phyloP scores from a whole-genome alignment of 2,329 filamentous ascomycete genomes.

The Elsinoe australis region DNA sequence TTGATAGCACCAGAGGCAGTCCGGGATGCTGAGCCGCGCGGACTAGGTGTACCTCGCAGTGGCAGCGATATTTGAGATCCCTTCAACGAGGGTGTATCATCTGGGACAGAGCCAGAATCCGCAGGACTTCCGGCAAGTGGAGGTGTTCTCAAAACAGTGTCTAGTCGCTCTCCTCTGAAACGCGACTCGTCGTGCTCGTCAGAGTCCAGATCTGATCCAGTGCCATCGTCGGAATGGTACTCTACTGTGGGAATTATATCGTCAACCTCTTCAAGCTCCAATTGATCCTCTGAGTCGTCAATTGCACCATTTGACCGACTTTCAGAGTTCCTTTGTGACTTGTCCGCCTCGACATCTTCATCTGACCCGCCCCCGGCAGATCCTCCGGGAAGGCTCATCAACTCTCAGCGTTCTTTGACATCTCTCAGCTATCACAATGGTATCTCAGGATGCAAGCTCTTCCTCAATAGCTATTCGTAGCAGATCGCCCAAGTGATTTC shows the following conservation, averaged over 20 bases:
- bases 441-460: no score
- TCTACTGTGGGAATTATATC: conserved; percentile 20
- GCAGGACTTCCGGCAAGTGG: conserved; percentile 48
- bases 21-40: conserved; percentile 56
- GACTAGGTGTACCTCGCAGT: conserved; percentile 35
- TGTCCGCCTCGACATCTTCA: conserved; percentile 42
- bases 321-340: conserved; percentile 21
- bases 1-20: conserved; percentile 74
- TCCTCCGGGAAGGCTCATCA: conserved; percentile 10
- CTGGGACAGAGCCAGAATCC: conserved; percentile 66
- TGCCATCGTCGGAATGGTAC: conserved; percentile 19
- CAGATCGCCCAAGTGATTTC: no score
- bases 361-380: conserved; percentile 48
- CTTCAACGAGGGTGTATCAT: conserved; percentile 77
- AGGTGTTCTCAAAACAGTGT: conserved; percentile 16
- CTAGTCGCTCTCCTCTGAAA: conserved; percentile 16
- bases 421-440: no score
- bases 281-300: conserved; percentile 20
- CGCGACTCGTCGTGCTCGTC: conserved; percentile 17
- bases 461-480: no score
- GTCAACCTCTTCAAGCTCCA: conserved; percentile 27
- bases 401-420: conserved; percentile 3
- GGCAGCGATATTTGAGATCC: conserved; percentile 53
- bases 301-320: conserved; percentile 16
- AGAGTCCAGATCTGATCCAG: conserved; percentile 18